Evolutionary conservation across 345 rosid species (phyloP).

Genomic region (Citrus maxima): DNA sequence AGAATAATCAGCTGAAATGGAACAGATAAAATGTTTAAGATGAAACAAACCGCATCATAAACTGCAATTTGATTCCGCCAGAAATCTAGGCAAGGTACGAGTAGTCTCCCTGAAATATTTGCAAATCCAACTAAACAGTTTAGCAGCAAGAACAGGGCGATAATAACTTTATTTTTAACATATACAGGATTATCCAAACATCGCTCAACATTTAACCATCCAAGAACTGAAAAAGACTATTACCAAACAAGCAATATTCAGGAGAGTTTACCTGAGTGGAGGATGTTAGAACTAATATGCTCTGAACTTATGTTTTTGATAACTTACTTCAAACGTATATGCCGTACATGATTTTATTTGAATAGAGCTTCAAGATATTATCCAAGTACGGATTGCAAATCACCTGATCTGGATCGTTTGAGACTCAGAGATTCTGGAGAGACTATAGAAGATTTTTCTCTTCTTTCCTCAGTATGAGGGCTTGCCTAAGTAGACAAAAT

Average conservation of each 20-base stretch:
- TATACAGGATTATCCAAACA: background rate
- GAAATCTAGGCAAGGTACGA: slow-evolving; percentile 63
- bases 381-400: slow-evolving; percentile 11
- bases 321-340: background rate
- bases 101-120: slow-evolving; percentile 65
- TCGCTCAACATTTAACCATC: background rate
- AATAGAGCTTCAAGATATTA: background rate
- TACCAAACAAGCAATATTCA: background rate
- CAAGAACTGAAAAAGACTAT: background rate
- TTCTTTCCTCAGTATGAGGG: slow-evolving; percentile 15
- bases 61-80: slow-evolving; percentile 84
- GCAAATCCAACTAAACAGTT: slow-evolving; percentile 17
- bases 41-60: slow-evolving; percentile 55
- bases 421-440: slow-evolving; percentile 42
- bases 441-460: slow-evolving; percentile 6
- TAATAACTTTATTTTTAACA: background rate
- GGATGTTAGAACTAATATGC: background rate
- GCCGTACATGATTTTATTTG: background rate
- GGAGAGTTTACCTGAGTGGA: background rate
- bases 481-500: slow-evolving; percentile 29
- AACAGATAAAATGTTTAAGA: slow-evolving; percentile 1
- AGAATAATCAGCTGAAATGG: background rate
- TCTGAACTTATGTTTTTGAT: background rate
- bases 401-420: slow-evolving; percentile 63
- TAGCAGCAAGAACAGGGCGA: background rate